Conservation (phyloP, 495 filamentous ascomycete genomes). For the Annulohypoxylon nitens region DNA sequence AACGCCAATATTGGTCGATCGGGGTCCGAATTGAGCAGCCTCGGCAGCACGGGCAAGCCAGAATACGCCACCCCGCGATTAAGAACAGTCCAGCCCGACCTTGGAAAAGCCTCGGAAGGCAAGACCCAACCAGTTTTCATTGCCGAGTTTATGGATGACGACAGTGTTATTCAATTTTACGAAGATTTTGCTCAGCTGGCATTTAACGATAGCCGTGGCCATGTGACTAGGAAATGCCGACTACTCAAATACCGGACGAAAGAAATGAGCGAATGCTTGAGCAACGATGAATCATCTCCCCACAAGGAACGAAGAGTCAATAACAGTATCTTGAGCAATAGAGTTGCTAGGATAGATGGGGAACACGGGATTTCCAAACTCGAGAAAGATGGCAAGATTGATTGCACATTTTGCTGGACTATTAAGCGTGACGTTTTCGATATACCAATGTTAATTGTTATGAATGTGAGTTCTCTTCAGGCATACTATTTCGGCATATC, state of each 20-base stretch:
- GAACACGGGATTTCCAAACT: constrained; percentile 82
- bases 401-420: constrained; percentile 96
- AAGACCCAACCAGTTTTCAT: constrained; percentile 81
- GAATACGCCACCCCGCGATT: constrained; percentile 62
- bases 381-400: constrained; percentile 89
- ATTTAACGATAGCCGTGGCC: constrained; percentile 88
- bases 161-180: constrained; percentile 93
- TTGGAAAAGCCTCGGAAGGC: constrained; percentile 47
- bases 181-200: constrained; percentile 93
- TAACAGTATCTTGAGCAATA: constrained; percentile 63
- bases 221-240: constrained; percentile 84
- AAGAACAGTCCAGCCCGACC: constrained; percentile 54
- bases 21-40: constrained; percentile 52
- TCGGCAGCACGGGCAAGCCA: constrained; percentile 52
- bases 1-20: constrained; percentile 79
- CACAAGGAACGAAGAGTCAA: constrained; percentile 59
- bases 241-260: constrained; percentile 91
- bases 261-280: constrained; percentile 61
- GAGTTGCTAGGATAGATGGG: constrained; percentile 74
- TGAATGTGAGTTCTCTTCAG: constrained; percentile 80
- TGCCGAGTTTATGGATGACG: constrained; percentile 92
- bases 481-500: neutral
- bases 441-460: constrained; percentile 97
- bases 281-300: constrained; percentile 48
- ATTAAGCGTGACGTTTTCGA: constrained; percentile 97